A percentile compares a stretch with the other conserved stretches of the same genome.
Evolutionary conservation across 345 rosid genomes (phyloP).

Genomic region (Eucalyptus virginea): DNA sequence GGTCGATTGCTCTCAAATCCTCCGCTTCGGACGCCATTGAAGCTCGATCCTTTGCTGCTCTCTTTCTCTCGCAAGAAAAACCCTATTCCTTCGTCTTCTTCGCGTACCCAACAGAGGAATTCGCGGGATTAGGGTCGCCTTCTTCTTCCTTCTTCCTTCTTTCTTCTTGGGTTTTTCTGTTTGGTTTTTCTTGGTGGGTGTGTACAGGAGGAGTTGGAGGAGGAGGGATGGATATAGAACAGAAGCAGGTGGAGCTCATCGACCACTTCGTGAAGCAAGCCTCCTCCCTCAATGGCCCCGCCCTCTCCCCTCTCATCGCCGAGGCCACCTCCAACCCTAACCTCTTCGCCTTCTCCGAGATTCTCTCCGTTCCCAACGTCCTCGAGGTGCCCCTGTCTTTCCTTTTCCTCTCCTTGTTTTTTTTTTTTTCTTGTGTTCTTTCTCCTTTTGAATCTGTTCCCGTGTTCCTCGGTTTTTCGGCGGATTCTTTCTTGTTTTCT

Average conservation of each 20-base stretch:
- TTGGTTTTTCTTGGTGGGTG: not conserved
- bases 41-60: not conserved
- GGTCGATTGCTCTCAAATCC: not conserved
- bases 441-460: not conserved
- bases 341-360: constrained; percentile 94
- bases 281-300: constrained; percentile 35
- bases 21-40: not conserved
- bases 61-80: not conserved
- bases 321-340: constrained; percentile 86
- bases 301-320: constrained; percentile 36
- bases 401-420: not conserved
- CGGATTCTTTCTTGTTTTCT: not conserved
- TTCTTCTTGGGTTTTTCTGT: not conserved
- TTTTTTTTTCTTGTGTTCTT: not conserved
- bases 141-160: no score
- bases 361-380: constrained; percentile 33
- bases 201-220: not conserved
- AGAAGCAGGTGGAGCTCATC: constrained; percentile 64
- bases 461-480: not conserved
- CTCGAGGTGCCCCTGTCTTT: not conserved
- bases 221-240: constrained; percentile 69
- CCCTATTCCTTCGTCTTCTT: not conserved
- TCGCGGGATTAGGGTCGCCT: not conserved
- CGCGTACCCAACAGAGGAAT: not conserved
- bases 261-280: constrained; percentile 56